A percentile compares a stretch with the other conserved stretches of the same genome.
phyloP scores from a whole-genome alignment of 805 yeast genomes.

The Suhomyces tanzawaensis region DNA sequence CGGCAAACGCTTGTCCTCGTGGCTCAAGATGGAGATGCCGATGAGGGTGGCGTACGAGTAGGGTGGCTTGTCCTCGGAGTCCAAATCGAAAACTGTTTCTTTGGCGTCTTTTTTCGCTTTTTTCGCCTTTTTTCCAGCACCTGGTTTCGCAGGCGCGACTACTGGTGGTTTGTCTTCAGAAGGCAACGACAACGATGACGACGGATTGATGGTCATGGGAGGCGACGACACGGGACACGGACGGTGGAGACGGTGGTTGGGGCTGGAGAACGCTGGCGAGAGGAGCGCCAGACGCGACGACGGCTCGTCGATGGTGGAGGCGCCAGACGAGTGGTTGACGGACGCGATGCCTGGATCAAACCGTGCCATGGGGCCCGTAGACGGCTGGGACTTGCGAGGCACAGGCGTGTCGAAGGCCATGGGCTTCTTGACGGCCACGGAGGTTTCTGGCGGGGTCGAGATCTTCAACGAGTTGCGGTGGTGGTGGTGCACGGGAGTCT shows the following conservation, averaged over 20 bases:
- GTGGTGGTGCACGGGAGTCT: constrained; percentile 25
- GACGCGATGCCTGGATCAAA: constrained; percentile 2
- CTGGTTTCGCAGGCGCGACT: not conserved
- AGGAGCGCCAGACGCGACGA: constrained; percentile 20
- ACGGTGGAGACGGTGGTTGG: constrained; percentile 18
- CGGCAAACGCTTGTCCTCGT: constrained; percentile 50
- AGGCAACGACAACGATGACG: constrained; percentile 9
- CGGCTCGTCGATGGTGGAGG: not conserved
- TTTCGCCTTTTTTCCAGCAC: constrained; percentile 21
- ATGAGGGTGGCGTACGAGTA: constrained; percentile 91
- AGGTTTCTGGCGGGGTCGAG: constrained; percentile 38
- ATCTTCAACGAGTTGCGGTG: constrained; percentile 21
- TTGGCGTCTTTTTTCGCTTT: constrained; percentile 27
- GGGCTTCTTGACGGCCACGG: constrained; percentile 12
- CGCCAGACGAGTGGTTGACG: not conserved
- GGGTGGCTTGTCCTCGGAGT: constrained; percentile 76
- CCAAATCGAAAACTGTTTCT: constrained; percentile 42
- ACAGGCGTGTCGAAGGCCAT: constrained; percentile 18
- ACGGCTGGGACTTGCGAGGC: not conserved
- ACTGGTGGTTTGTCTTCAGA: constrained; percentile 4
- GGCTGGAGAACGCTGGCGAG: constrained; percentile 50
- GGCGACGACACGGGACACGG: constrained; percentile 10
- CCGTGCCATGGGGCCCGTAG: not conserved
- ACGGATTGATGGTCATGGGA: constrained; percentile 15
- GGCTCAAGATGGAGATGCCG: constrained; percentile 86